Conservation (phyloP, 306 rosid genomes). For the Malus orientalis region DNA sequence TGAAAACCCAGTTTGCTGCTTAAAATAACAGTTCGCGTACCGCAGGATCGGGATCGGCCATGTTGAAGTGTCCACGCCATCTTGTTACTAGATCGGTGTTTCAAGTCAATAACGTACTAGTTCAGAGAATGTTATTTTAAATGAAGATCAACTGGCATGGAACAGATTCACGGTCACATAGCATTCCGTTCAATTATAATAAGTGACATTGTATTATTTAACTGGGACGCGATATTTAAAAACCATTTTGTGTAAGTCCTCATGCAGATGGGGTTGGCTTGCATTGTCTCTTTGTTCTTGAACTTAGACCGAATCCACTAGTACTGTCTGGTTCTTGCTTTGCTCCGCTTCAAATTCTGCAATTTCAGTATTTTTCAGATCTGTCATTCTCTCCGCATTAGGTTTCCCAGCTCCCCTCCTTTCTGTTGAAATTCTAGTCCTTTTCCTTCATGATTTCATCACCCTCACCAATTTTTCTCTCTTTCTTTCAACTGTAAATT, state of each 20-base stretch:
- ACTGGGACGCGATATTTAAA: too few species aligned
- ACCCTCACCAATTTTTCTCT: not conserved
- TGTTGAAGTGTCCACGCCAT: not conserved
- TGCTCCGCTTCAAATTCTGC: slow-evolving; percentile 15
- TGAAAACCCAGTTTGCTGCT: slow-evolving; percentile 12
- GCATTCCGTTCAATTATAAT: accelerated
- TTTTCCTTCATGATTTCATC: slow-evolving; percentile 6
- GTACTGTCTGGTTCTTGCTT: not conserved
- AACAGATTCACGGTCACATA: accelerated
- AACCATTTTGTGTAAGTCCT: not conserved
- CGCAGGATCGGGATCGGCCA: slow-evolving; percentile 17
- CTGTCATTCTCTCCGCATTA: slow-evolving; percentile 27
- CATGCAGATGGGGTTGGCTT: not conserved
- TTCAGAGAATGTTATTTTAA: too few species aligned
- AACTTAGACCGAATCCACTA: not conserved
- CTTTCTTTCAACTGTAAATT: slow-evolving; percentile 5
- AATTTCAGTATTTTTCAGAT: slow-evolving; percentile 34
- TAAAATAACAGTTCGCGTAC: slow-evolving; percentile 13
- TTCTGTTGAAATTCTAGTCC: slow-evolving; percentile 11
- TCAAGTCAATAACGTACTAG: not conserved
- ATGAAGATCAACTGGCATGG: accelerated
- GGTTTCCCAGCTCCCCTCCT: not conserved
- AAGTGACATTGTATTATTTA: too few species aligned
- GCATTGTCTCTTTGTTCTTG: slow-evolving; percentile 6
- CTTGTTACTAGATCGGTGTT: too few species aligned